A percentile compares a stretch with the other conserved stretches of the same genome.
Conservation (phyloP, 371 early-diverging fungal genomes). For the Mucor irregularis region DNA sequence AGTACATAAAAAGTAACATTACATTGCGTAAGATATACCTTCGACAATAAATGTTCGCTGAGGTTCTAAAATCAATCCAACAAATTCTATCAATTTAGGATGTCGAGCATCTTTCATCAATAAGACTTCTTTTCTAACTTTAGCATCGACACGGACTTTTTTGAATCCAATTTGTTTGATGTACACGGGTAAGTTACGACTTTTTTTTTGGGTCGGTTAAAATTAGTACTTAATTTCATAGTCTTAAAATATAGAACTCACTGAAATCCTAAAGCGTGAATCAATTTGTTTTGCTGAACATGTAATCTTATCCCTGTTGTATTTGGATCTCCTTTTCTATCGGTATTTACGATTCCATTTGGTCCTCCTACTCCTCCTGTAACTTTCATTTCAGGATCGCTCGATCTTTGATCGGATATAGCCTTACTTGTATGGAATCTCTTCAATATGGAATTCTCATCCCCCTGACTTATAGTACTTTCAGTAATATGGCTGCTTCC, state of each 20-base stretch:
- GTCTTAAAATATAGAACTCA: slow-evolving; percentile 5
- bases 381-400: too few relatives aligned
- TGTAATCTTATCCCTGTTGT: not conserved
- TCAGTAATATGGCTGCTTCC: too few relatives aligned
- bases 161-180: slow-evolving; percentile 30
- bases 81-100: slow-evolving; percentile 40
- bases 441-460: too few relatives aligned
- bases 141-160: slow-evolving; percentile 31
- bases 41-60: slow-evolving; percentile 41
- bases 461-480: too few relatives aligned
- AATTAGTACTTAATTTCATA: not conserved
- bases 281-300: not conserved
- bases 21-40: slow-evolving; percentile 13
- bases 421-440: too few relatives aligned
- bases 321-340: not conserved
- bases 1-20: not conserved
- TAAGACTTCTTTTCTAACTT: slow-evolving; percentile 38
- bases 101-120: slow-evolving; percentile 41
- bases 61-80: slow-evolving; percentile 31
- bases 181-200: slow-evolving; percentile 52
- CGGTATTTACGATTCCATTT: too few relatives aligned
- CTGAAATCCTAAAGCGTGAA: slow-evolving; percentile 20
- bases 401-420: too few relatives aligned
- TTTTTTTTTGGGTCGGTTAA: slow-evolving; percentile 1
- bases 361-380: too few relatives aligned